Conservation (phyloP, 306 rosid species). For the Vachellia collinsii region DNA sequence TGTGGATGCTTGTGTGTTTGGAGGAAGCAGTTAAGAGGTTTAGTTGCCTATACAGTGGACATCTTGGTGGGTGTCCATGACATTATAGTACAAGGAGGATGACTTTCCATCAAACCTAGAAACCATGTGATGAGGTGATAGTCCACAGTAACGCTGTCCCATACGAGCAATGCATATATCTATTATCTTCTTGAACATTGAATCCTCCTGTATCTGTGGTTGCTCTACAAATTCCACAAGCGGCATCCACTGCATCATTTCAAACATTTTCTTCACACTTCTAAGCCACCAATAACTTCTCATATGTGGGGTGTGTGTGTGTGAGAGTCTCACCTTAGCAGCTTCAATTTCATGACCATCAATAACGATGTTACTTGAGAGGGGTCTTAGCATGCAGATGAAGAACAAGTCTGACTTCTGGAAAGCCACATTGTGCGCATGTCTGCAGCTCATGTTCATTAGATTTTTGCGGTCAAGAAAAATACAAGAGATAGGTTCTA, state of each 20-base stretch:
- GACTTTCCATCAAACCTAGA: slow-evolving; percentile 83
- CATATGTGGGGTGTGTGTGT: not conserved
- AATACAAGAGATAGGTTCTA: not conserved
- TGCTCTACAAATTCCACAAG: slow-evolving; percentile 83
- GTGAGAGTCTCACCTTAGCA: slow-evolving; percentile 70
- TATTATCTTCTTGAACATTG: slow-evolving; percentile 78
- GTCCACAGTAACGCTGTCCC: slow-evolving; percentile 72
- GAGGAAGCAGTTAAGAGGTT: slow-evolving; percentile 11
- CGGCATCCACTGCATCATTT: slow-evolving; percentile 83
- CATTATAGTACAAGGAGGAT: slow-evolving; percentile 82
- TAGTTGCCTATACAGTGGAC: slow-evolving; percentile 58
- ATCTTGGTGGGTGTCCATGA: slow-evolving; percentile 45
- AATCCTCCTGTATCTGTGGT: slow-evolving; percentile 75
- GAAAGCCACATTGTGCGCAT: slow-evolving; percentile 85
- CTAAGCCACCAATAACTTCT: not conserved
- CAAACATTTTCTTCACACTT: not conserved
- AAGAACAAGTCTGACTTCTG: slow-evolving; percentile 95
- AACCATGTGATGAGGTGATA: slow-evolving; percentile 67
- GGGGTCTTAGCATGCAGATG: slow-evolving; percentile 87
- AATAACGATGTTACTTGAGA: slow-evolving; percentile 62
- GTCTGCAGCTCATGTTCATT: slow-evolving; percentile 55
- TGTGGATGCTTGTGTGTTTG: not conserved
- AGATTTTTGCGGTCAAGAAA: slow-evolving; percentile 19
- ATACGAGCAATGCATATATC: slow-evolving; percentile 79
- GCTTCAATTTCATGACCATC: slow-evolving; percentile 88